Evolutionary conservation across 1,284 basidiomycete genomes (phyloP).

Genomic region (Gomphus bonarii): DNA sequence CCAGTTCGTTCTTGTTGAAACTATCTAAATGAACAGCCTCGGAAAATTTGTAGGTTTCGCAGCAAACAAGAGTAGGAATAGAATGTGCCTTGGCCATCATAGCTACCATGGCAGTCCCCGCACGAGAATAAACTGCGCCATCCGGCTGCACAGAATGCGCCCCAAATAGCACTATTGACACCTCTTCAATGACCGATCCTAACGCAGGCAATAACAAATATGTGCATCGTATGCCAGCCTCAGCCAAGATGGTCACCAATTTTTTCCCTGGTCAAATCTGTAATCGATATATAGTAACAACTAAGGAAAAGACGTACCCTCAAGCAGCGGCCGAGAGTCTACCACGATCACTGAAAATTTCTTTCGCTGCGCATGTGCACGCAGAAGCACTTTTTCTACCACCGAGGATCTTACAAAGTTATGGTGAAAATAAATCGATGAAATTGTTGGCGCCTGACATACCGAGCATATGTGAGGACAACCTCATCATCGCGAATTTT

Average conservation of each 20-base stretch:
- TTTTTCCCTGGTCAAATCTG: constrained; percentile 51
- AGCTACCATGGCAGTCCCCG: constrained; percentile 91
- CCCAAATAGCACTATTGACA: constrained; percentile 79
- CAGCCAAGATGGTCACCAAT: constrained; percentile 63
- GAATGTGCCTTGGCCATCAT: constrained; percentile 90
- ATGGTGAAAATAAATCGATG: not conserved
- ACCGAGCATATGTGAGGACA: constrained; percentile 90
- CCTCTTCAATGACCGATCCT: constrained; percentile 70
- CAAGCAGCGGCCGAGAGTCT: constrained; percentile 89
- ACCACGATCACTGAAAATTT: constrained; percentile 87
- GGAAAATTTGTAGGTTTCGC: constrained; percentile 98
- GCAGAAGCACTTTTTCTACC: constrained; percentile 83
- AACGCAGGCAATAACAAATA: constrained; percentile 89
- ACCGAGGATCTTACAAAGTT: constrained; percentile 67
- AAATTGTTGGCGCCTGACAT: constrained; percentile 11
- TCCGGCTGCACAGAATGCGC: constrained; percentile 93
- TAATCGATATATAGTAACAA: not conserved
- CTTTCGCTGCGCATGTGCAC: constrained; percentile 65
- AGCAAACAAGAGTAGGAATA: constrained; percentile 92
- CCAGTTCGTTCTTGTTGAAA: constrained; percentile 93
- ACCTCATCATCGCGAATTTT: constrained; percentile 95
- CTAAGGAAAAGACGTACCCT: constrained; percentile 49
- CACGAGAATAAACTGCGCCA: constrained; percentile 88
- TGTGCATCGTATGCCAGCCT: constrained; percentile 75
- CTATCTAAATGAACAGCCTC: constrained; percentile 91